phyloP scores from a whole-genome alignment of 179 eudicot genomes.

The Amaranthus tricolor region DNA sequence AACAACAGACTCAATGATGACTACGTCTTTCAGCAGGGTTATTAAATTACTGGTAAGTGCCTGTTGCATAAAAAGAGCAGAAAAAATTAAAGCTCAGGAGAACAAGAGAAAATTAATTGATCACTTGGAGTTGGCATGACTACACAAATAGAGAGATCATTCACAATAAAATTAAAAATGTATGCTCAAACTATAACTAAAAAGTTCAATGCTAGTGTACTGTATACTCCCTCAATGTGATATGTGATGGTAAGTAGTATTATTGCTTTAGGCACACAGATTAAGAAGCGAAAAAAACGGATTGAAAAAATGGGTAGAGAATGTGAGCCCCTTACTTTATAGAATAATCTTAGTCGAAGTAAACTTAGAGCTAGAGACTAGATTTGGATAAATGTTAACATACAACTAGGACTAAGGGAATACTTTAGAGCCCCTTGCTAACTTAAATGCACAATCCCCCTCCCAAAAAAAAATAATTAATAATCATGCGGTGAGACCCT shows the following conservation, averaged over 20 bases:
- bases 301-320: no score
- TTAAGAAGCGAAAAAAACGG: no score
- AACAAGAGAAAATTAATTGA: neutral
- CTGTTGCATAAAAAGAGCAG: conserved; percentile 13
- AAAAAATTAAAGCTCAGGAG: neutral
- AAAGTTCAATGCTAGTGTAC: neutral
- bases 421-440: neutral
- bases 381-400: no score
- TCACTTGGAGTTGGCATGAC: neutral
- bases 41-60: conserved; percentile 1
- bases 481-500: no score
- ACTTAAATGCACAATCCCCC: neutral
- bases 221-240: no score
- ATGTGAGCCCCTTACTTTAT: no score
- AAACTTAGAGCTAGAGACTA: no score
- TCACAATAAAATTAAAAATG: neutral
- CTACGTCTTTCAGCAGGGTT: conserved; percentile 10
- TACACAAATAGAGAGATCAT: neutral
- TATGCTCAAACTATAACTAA: neutral
- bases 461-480: neutral
- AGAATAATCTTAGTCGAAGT: no score
- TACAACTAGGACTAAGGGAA: no score
- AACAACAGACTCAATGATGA: conserved; percentile 9
- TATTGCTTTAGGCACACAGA: no score
- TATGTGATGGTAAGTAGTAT: no score